phyloP scores from a whole-genome alignment of 306 rosid species.

The Acacia crassicarpa region DNA sequence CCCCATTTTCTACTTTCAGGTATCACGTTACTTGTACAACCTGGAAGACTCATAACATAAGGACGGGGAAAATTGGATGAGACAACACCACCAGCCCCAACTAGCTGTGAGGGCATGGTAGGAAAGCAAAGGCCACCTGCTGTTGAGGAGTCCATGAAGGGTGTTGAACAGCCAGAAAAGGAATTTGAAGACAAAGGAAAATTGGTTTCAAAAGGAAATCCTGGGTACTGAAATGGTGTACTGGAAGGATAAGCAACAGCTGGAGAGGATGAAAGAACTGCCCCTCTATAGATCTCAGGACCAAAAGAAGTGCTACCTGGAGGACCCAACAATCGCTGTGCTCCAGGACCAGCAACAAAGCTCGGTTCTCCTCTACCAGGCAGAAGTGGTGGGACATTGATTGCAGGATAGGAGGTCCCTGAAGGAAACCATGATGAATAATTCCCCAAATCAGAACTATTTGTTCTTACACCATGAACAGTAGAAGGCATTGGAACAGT shows the following conservation, averaged over 20 bases:
- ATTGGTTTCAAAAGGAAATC: slow-evolving; percentile 85
- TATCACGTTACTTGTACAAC: slow-evolving; percentile 65
- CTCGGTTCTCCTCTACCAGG: slow-evolving; percentile 86
- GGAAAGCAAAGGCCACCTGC: slow-evolving; percentile 82
- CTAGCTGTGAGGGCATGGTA: slow-evolving; percentile 69
- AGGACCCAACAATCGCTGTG: slow-evolving; percentile 78
- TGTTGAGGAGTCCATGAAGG: slow-evolving; percentile 77
- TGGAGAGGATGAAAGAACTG: slow-evolving; percentile 80
- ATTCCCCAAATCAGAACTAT: slow-evolving; percentile 63
- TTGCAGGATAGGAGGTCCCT: slow-evolving; percentile 67
- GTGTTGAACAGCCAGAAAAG: slow-evolving; percentile 75
- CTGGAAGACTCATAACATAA: slow-evolving; percentile 73
- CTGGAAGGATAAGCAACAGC: slow-evolving; percentile 75
- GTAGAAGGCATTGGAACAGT: slow-evolving; percentile 45
- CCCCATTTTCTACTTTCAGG: slow-evolving; percentile 92
- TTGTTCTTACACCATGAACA: slow-evolving; percentile 60
- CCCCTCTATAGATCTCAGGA: slow-evolving; percentile 77
- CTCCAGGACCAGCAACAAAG: slow-evolving; percentile 61
- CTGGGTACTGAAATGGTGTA: slow-evolving; percentile 71
- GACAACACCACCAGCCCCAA: slow-evolving; percentile 74
- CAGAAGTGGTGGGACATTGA: slow-evolving; percentile 67
- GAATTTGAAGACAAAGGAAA: slow-evolving; percentile 74
- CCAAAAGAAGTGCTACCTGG: slow-evolving; percentile 63
- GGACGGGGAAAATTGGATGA: slow-evolving; percentile 73
- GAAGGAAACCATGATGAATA: slow-evolving; percentile 84